Conservation (phyloP, 2,329 filamentous ascomycete genomes). For the Moelleriella libera region DNA sequence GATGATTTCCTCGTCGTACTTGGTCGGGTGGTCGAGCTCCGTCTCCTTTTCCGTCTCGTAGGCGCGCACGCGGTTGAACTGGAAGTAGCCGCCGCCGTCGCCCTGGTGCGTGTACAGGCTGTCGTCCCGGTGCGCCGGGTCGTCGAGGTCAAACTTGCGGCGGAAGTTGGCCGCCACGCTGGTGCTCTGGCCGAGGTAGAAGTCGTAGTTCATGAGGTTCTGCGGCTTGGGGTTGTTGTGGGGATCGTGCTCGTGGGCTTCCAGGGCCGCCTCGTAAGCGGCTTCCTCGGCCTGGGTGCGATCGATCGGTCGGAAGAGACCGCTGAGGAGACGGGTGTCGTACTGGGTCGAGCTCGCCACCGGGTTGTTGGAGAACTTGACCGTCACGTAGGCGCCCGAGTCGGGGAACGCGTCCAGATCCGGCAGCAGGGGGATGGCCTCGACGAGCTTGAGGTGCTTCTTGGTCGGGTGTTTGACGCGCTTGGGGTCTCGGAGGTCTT, state of each 20-base stretch:
- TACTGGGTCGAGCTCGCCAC: slow-evolving; percentile 36
- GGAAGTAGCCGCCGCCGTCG: slow-evolving; percentile 36
- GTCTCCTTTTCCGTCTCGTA: slow-evolving; percentile 50
- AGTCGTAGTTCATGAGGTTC: slow-evolving; percentile 50
- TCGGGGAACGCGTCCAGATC: slow-evolving; percentile 58
- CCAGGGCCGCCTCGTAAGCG: slow-evolving; percentile 32
- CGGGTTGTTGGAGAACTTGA: slow-evolving; percentile 56
- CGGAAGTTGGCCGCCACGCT: slow-evolving; percentile 40
- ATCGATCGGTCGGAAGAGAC: slow-evolving; percentile 47
- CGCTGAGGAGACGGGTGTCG: slow-evolving; percentile 46
- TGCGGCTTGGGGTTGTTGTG: slow-evolving; percentile 38
- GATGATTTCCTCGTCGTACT: slow-evolving; percentile 51
- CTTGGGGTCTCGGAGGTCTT: slow-evolving; percentile 37
- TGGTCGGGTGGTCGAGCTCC: slow-evolving; percentile 40
- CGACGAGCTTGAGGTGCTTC: slow-evolving; percentile 41
- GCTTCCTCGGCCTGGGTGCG: slow-evolving; percentile 38
- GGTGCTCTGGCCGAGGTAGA: slow-evolving; percentile 41
- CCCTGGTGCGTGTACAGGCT: slow-evolving; percentile 37
- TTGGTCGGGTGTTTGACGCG: slow-evolving; percentile 45
- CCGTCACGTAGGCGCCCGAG: slow-evolving; percentile 52
- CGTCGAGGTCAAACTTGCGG: slow-evolving; percentile 43
- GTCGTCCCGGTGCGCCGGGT: slow-evolving; percentile 38
- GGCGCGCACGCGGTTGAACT: slow-evolving; percentile 45
- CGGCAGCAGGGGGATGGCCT: slow-evolving; percentile 47
- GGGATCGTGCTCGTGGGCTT: slow-evolving; percentile 43